These are phyloP conservation scores for Tephrocybe sp. DNA, from an alignment of 768 basidiomycete species.

Conservation along the genomic window DNA sequence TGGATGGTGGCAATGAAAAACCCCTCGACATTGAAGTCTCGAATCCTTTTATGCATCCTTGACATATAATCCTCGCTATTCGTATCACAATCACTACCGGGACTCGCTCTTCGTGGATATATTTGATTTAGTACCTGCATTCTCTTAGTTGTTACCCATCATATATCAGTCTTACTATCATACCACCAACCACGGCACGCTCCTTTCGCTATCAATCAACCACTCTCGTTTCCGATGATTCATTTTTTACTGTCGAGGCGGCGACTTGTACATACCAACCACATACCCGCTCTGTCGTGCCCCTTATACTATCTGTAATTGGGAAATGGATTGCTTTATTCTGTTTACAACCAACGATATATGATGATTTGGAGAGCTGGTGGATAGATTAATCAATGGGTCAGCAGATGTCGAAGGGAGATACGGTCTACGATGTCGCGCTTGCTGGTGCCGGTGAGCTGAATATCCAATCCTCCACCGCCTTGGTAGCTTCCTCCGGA, in stretches of 20 bases:
- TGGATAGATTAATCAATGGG: neutral
- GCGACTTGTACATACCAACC: slow-evolving; percentile 6
- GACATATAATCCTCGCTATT: slow-evolving; percentile 3
- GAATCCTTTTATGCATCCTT: neutral
- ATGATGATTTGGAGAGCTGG: neutral
- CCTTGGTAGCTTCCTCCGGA: slow-evolving; percentile 61
- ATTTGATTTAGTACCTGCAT: neutral
- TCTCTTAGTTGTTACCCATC: neutral
- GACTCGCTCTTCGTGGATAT: slow-evolving; percentile 1
- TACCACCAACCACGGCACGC: neutral
- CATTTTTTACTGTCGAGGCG: neutral
- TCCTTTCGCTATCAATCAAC: slow-evolving; percentile 1
- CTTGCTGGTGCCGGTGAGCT: slow-evolving; percentile 15
- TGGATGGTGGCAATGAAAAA: slow-evolving; percentile 72
- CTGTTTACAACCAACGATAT: neutral
- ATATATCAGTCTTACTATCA: slow-evolving; percentile 1
- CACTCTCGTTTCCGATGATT: neutral
- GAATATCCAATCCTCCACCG: slow-evolving; percentile 83
- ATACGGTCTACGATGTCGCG: neutral
- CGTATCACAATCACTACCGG: slow-evolving; percentile 8
- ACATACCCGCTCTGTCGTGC: neutral
- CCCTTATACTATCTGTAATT: neutral
- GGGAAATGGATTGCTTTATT: slow-evolving; percentile 4
- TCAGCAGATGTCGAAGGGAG: neutral
- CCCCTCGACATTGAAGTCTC: neutral